Conservation (phyloP, 2,329 filamentous ascomycete species). For the Colletotrichum orbiculare region DNA sequence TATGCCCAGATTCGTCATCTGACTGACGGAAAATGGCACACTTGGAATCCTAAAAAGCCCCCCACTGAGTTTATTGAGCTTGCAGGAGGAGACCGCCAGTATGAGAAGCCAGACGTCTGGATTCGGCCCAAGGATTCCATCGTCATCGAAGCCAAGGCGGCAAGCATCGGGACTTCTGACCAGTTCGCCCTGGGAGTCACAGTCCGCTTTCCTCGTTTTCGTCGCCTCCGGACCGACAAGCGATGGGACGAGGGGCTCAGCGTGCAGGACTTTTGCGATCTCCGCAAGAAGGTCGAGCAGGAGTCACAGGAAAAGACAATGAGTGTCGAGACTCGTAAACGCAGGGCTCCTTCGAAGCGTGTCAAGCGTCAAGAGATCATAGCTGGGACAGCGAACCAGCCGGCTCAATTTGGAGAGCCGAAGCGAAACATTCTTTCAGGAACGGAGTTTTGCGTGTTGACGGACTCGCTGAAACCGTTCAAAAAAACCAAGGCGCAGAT, state of each 20-base stretch:
- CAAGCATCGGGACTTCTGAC: slow-evolving; percentile 78
- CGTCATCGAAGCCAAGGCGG: slow-evolving; percentile 89
- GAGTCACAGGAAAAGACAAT: slow-evolving; percentile 80
- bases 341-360: slow-evolving; percentile 61
- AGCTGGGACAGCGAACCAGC: slow-evolving; percentile 71
- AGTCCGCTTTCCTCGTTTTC: slow-evolving; percentile 91
- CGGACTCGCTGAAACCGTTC: slow-evolving; percentile 74
- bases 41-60: slow-evolving; percentile 83
- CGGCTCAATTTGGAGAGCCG: slow-evolving; percentile 62
- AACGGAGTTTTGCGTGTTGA: slow-evolving; percentile 85
- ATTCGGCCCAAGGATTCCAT: slow-evolving; percentile 90
- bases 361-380: slow-evolving; percentile 78
- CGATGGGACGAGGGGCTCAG: slow-evolving; percentile 84
- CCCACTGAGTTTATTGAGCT: slow-evolving; percentile 84
- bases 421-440: slow-evolving; percentile 77
- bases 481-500: slow-evolving; percentile 84
- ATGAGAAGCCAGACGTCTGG: slow-evolving; percentile 90
- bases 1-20: slow-evolving; percentile 84
- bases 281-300: slow-evolving; percentile 77
- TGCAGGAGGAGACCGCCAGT: slow-evolving; percentile 78
- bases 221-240: slow-evolving; percentile 82
- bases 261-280: slow-evolving; percentile 78
- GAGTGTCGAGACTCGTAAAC: slow-evolving; percentile 77
- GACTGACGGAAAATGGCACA: slow-evolving; percentile 91
- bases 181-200: slow-evolving; percentile 83